Conservation (phyloP, 495 filamentous ascomycete species). For the Penicillium goetzii region DNA sequence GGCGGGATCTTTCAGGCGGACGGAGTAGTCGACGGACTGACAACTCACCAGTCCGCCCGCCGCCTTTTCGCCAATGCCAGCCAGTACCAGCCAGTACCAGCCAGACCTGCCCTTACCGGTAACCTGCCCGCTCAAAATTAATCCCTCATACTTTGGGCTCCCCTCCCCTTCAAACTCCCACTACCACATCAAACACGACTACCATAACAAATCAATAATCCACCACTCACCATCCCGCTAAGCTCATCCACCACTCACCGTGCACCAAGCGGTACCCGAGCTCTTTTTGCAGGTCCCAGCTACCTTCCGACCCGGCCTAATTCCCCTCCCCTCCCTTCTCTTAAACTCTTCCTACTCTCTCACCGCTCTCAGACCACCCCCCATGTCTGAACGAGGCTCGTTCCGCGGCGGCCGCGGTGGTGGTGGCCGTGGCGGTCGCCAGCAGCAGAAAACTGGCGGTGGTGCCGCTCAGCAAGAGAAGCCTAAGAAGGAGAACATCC, state of each 20-base stretch:
- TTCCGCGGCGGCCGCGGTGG: conserved; percentile 62
- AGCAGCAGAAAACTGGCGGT: conserved; percentile 52
- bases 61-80: conserved; percentile 9
- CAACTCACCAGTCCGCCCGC: conserved; percentile 13
- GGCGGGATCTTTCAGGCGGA: conserved; percentile 16
- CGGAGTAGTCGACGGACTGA: too few relatives aligned
- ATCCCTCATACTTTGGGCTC: conserved; percentile 31
- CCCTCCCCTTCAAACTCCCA: conserved; percentile 11
- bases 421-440: conserved; percentile 50
- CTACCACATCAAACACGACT: not conserved
- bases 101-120: not conserved
- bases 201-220: not conserved
- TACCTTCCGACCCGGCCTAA: not conserved
- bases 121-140: conserved; percentile 28
- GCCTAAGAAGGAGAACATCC: conserved; percentile 97
- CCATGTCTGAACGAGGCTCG: conserved; percentile 71
- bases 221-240: not conserved
- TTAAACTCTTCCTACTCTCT: conserved; percentile 1
- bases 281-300: not conserved
- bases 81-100: not conserved
- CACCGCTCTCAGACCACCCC: conserved; percentile 19
- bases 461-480: conserved; percentile 62
- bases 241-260: not conserved
- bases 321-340: not conserved
- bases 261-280: not conserved